Evolutionary conservation across 2,329 filamentous ascomycete species (phyloP), one percentile per base, ranked within the genome.

Genomic region (Fusarium coicis): DNA sequence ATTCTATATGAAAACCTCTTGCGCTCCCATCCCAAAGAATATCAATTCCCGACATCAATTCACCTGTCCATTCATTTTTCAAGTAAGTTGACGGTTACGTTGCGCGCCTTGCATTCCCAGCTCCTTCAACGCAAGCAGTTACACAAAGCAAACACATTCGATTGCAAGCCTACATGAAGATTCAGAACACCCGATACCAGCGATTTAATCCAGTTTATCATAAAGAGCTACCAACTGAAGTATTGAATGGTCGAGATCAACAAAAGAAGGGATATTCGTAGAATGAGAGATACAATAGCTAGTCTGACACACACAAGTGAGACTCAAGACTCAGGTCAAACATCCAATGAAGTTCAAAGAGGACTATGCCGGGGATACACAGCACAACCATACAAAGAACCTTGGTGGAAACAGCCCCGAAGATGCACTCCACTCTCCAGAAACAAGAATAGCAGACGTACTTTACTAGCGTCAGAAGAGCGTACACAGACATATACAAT

Each of bases 11-110:
- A 28, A 15, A 14, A 7, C 23, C 18, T 14, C 4, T 26, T 19
- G 23, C 23, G 7, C 12, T 23, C 8, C 4, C 8, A 4, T 4
- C 19, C 7, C 2, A 19, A 21, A 19, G 2, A 2, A 14, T 19
- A 1, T 10, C 18, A 14, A 10, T 10, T 16, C 23, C 16, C 0
- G 18, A 10, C 7, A 10, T 21, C 5, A 3, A 28, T 10, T 28
- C 9, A 28, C 18, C 4, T 10, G 5, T 8, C 7, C 2, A 4
- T 46, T 28, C 4, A 7, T 10, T 4, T 10, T 46, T 28, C 8
- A 26, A 15, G 12, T 3, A 28, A 46, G 11, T 26, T 18, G 8
- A 10, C 15, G 6, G n/a, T 43, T 10, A 7, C n/a, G 4, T 3
- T 14, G 11, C 18, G 4, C 5, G 11, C 19, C 11, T 16, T 42